Conservation (phyloP, 2,329 filamentous ascomycete genomes). For the Orbilia brochopaga region DNA sequence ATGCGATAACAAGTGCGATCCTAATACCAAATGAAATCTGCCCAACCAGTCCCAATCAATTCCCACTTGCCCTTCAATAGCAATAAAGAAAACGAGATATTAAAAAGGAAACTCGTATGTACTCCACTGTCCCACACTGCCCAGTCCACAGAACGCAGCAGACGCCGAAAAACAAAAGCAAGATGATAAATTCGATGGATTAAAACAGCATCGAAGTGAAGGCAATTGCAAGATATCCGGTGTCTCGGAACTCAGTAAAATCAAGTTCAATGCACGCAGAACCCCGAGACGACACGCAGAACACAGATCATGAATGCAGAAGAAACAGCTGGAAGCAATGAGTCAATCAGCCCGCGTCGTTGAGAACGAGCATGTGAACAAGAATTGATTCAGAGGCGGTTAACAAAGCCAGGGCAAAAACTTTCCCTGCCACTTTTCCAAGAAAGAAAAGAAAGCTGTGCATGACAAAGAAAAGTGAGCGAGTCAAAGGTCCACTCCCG, state of each 20-base stretch:
- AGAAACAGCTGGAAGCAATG: background rate
- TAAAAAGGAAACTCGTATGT: background rate
- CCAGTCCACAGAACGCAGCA: background rate
- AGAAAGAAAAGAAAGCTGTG: background rate
- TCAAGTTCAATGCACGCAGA: too few species aligned
- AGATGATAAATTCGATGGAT: background rate
- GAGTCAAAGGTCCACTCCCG: background rate
- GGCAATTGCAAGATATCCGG: too few species aligned
- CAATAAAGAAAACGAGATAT: background rate
- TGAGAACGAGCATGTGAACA: slow-evolving; percentile 1
- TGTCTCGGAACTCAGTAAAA: background rate
- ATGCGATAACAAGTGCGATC: too few species aligned
- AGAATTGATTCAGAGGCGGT: too few species aligned
- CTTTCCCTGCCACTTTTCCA: background rate
- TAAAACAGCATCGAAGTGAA: too few species aligned
- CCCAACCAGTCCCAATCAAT: background rate
- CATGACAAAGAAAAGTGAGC: background rate
- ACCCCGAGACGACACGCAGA: too few species aligned
- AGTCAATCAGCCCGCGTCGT: slow-evolving; percentile 8
- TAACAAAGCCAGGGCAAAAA: too few species aligned
- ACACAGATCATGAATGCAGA: too few species aligned
- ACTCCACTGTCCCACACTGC: background rate
- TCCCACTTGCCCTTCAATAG: background rate
- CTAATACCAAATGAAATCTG: too few species aligned
- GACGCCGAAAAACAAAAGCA: background rate